phyloP scores from a whole-genome alignment of 768 basidiomycete species.

The Pleurotus pulmonarius region DNA sequence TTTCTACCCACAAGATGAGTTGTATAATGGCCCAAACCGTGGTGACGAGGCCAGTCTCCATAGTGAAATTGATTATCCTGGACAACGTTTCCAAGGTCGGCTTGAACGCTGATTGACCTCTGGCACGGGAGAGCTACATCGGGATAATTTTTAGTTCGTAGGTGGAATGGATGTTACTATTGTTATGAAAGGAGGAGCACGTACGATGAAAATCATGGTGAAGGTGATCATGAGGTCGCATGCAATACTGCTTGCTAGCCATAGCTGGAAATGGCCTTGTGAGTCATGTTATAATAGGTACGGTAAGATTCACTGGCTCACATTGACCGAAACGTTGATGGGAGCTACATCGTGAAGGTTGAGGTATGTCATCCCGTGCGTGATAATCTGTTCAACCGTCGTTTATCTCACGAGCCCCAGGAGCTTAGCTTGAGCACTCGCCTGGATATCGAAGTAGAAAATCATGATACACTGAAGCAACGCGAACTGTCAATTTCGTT shows the following conservation, averaged over 20 bases:
- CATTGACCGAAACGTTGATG: not conserved
- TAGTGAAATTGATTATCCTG: slow-evolving; percentile 8
- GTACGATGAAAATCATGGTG: slow-evolving; percentile 11
- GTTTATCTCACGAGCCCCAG: not conserved
- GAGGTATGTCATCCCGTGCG: not conserved
- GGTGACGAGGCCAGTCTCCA: slow-evolving; percentile 11
- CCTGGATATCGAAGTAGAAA: not conserved
- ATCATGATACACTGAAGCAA: not conserved
- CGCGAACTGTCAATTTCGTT: not conserved
- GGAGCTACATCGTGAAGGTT: not conserved
- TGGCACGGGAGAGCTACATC: not conserved
- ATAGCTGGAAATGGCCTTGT: slow-evolving; percentile 5
- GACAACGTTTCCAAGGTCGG: not conserved
- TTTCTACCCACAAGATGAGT: slow-evolving; percentile 9
- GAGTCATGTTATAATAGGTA: not conserved
- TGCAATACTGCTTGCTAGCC: slow-evolving; percentile 9
- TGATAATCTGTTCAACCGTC: not conserved
- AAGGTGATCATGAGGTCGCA: slow-evolving; percentile 13
- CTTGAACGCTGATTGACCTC: not conserved
- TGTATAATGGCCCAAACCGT: slow-evolving; percentile 8
- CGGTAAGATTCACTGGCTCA: not conserved
- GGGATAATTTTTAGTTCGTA: not conserved
- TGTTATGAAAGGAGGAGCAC: not conserved
- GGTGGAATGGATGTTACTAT: not conserved
- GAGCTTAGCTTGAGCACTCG: too few relatives aligned